phyloP scores from a whole-genome alignment of 768 basidiomycete species.

The Amanita thiersii region DNA sequence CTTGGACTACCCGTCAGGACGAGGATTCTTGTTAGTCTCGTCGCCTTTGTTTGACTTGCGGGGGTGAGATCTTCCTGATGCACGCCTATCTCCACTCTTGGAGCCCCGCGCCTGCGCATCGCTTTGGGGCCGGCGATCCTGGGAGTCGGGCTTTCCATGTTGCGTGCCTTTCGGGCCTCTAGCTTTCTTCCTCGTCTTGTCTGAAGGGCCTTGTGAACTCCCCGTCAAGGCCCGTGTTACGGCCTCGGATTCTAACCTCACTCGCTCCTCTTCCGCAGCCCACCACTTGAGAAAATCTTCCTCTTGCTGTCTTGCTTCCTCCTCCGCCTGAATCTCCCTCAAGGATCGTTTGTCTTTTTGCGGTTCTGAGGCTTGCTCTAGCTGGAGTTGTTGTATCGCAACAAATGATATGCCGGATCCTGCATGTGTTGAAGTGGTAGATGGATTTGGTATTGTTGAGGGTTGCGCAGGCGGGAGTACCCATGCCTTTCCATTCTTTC shows the following conservation, averaged over 20 bases:
- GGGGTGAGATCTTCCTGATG: too few species aligned
- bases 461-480: slow-evolving; percentile 45
- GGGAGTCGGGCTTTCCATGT: neutral
- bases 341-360: slow-evolving; percentile 55
- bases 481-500: slow-evolving; percentile 56
- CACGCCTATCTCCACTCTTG: too few species aligned
- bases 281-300: slow-evolving; percentile 87
- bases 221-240: neutral
- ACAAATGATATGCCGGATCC: slow-evolving; percentile 52
- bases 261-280: slow-evolving; percentile 71
- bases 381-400: slow-evolving; percentile 80
- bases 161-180: neutral
- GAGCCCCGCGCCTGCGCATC: neutral
- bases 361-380: slow-evolving; percentile 35
- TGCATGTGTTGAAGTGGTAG: slow-evolving; percentile 13
- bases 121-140: neutral
- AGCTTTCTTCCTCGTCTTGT: slow-evolving; percentile 2
- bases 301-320: slow-evolving; percentile 56
- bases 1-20: too few species aligned
- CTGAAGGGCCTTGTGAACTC: neutral
- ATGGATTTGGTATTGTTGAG: slow-evolving; percentile 20
- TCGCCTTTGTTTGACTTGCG: too few species aligned
- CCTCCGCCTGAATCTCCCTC: slow-evolving; percentile 82
- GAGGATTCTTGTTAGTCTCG: too few species aligned
- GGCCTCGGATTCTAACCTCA: slow-evolving; percentile 33